These are phyloP conservation scores for Pilatotrama ljubarskyi DNA, from an alignment of 768 basidiomycete genomes.

Conservation along the genomic window DNA sequence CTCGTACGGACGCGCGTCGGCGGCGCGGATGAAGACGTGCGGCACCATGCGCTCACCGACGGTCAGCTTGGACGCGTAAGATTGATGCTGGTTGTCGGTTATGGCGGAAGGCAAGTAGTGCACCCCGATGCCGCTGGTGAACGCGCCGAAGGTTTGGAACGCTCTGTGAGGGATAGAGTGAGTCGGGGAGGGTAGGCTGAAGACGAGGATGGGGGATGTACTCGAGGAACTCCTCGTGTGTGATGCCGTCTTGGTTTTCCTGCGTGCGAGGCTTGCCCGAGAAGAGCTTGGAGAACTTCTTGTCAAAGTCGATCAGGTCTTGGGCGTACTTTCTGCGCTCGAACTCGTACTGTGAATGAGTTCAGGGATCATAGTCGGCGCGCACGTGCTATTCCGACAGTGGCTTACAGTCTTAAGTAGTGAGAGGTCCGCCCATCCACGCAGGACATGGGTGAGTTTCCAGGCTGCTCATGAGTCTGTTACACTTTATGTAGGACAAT, in stretches of 20 bases:
- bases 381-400: too few species aligned
- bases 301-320: conserved; percentile 73
- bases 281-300: conserved; percentile 51
- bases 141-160: conserved; percentile 45
- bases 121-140: conserved; percentile 48
- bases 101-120: conserved; percentile 46
- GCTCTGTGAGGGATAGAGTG: too few species aligned
- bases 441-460: conserved; percentile 60
- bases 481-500: too few species aligned
- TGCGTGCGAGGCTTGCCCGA: conserved; percentile 50
- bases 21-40: conserved; percentile 45
- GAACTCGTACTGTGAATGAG: conserved; percentile 56
- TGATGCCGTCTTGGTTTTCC: conserved; percentile 44
- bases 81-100: conserved; percentile 37
- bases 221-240: conserved; percentile 50
- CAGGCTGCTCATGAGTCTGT: too few species aligned
- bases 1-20: conserved; percentile 47
- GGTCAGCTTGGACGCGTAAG: conserved; percentile 38
- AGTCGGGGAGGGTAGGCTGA: too few species aligned
- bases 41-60: conserved; percentile 52
- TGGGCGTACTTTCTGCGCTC: conserved; percentile 70
- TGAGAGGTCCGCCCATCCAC: conserved; percentile 50
- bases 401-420: conserved; percentile 52
- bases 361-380: too few species aligned
- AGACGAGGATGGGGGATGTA: conserved; percentile 25